A percentile compares a stretch with the other conserved stretches of the same genome.
phyloP scores from a whole-genome alignment of 106 monocot species.

The Amphibolis antarctica region DNA sequence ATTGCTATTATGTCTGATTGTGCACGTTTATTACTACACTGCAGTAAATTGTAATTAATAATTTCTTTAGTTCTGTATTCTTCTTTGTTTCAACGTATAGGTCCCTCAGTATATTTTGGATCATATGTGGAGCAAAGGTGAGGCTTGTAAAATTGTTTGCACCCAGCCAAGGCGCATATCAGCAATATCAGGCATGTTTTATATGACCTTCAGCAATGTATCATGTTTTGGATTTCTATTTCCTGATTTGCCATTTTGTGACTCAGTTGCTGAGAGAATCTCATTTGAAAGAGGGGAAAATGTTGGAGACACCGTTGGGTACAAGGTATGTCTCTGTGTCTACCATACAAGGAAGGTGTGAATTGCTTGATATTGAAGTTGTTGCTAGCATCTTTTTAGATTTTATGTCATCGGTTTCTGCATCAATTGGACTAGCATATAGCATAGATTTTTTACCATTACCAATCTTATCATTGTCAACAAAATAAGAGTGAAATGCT shows the following conservation, averaged over 20 bases:
- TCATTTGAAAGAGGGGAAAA: conserved; percentile 88
- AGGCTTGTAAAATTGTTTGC: conserved; percentile 81
- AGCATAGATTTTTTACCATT: too few relatives aligned
- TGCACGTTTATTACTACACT: not conserved
- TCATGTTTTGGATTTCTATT: not conserved
- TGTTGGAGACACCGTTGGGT: conserved; percentile 85
- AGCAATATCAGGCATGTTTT: conserved; percentile 71
- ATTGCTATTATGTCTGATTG: not conserved
- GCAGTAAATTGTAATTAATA: not conserved
- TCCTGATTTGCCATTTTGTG: conserved; percentile 10
- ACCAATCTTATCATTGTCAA: too few relatives aligned
- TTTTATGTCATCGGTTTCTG: too few relatives aligned
- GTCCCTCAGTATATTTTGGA: conserved; percentile 97
- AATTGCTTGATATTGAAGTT: too few relatives aligned
- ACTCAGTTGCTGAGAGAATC: conserved; percentile 94
- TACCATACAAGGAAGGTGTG: too few relatives aligned
- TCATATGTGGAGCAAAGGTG: conserved; percentile 74
- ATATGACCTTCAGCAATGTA: not conserved
- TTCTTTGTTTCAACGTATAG: conserved; percentile 20
- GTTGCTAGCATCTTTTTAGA: too few relatives aligned
- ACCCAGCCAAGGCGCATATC: conserved; percentile 95
- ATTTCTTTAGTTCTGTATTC: not conserved
- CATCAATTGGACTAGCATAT: too few relatives aligned
- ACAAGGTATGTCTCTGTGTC: conserved; percentile 53
- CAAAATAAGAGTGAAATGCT: too few relatives aligned